These are phyloP conservation scores for Amylostereum chailletii DNA, from an alignment of 1,284 basidiomycete genomes.

Conservation along the genomic window DNA sequence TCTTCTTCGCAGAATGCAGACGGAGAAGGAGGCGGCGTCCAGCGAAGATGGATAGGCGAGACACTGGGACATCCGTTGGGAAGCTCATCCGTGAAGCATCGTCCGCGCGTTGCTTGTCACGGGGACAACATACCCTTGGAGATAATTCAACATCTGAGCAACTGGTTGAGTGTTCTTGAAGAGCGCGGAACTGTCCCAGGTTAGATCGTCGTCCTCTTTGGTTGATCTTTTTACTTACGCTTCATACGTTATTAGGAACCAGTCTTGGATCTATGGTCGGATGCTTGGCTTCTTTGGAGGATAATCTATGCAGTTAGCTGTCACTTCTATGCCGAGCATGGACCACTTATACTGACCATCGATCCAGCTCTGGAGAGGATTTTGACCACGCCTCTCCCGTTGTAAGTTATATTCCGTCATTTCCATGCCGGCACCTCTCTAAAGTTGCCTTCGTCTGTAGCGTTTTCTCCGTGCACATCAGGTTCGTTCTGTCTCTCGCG, in stretches of 20 bases:
- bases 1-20: no score
- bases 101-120: conserved; percentile 27
- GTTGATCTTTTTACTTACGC: background rate
- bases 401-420: conserved; percentile 31
- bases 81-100: conserved; percentile 20
- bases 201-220: conserved; percentile 8
- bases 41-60: conserved; percentile 11
- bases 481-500: conserved; percentile 18
- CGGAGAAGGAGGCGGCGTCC: no score
- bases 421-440: conserved; percentile 3
- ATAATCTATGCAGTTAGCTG: conserved; percentile 38
- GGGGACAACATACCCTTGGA: conserved; percentile 43
- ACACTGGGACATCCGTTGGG: conserved; percentile 13
- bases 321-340: background rate
- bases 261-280: conserved; percentile 43
- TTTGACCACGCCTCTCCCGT: conserved; percentile 54
- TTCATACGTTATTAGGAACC: conserved; percentile 24
- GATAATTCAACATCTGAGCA: conserved; percentile 42
- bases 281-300: conserved; percentile 42
- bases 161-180: conserved; percentile 51
- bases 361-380: conserved; percentile 43
- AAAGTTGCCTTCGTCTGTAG: conserved; percentile 18
- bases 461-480: conserved; percentile 54
- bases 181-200: conserved; percentile 46
- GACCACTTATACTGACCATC: background rate